Base-by-base conservation (phyloP, 1,139 yeast genomes). In the Suhomyces wounanorum region DNA sequence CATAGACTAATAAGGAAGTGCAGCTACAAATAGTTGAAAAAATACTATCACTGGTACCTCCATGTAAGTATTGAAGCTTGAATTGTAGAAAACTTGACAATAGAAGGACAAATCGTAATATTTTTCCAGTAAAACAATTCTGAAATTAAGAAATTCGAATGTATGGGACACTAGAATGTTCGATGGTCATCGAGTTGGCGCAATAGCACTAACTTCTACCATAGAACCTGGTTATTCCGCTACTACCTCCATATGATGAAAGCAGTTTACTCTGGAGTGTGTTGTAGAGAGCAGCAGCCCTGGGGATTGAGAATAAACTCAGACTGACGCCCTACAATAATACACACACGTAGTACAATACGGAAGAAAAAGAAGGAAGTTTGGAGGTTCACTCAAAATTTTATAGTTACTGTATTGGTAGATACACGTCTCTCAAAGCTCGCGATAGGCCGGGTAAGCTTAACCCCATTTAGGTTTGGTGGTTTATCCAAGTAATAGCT, bases 201-300 rank as follows among this genome's bases (percentile, higher is more conserved):
- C 33, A 45, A 43, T 28, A 21, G 33, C 21, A 35, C 46, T 39
- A 45, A 37, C 48, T 45, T 44, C 43, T 48, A 49, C 44, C 52
- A 35, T 62, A 69, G 65, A 68, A 76, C 77, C 78, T 77, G 76
- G 64, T 65, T 58, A 51, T 60, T 69, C 79, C 79, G 56, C 69
- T 73, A 74, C 78, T 72, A 73, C 72, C 69, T 69, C 48, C 59
- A 57, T 53, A 56, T 21, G 6, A 21, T 21, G 48, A 37, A 43
- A 63, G 71, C 70, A 72, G 79, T 73, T 53, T 68, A 67, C 79
- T 77, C 72, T 76, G 62, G 81, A 63, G 74, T 73, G 76, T 66
- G 80, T 77, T 77, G 81, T 77, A 77, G 81, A 76, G 81, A 77
- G 81, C 74, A 64, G 60, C 72, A 70, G 66, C 62, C 75, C 75